phyloP scores from a whole-genome alignment of 2,329 filamentous ascomycete species.

The Lasiodiplodia gonubiensis region DNA sequence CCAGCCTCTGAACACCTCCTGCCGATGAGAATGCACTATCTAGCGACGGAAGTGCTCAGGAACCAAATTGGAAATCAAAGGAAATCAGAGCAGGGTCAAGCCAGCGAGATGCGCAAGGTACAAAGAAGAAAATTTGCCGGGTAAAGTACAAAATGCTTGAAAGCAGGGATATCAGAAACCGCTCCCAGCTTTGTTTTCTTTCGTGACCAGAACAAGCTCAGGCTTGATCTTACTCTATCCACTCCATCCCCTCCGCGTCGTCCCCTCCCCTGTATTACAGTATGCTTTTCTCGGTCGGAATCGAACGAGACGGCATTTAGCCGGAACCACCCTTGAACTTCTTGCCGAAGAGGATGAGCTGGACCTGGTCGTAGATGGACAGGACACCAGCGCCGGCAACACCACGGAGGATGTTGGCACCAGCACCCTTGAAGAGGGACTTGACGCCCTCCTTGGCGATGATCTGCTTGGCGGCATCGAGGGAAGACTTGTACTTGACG shows the following conservation, averaged over 20 bases:
- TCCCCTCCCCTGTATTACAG: constrained; percentile 20
- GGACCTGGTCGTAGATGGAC: constrained; percentile 99
- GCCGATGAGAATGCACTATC: constrained; percentile 18
- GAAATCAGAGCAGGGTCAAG: constrained; percentile 28
- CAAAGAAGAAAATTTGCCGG: constrained; percentile 42
- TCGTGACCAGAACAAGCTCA: constrained; percentile 52
- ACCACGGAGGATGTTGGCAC: constrained; percentile 99
- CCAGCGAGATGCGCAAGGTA: constrained; percentile 25
- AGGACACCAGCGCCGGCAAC: constrained; percentile 99
- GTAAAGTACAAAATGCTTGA: constrained; percentile 50
- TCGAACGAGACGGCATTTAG: constrained; percentile 42
- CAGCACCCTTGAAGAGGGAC: constrained; percentile 99
- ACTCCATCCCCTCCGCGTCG: constrained; percentile 36
- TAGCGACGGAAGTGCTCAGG: constrained; percentile 39
- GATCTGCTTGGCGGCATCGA: constrained; percentile 96
- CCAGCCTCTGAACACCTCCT: constrained; percentile 34
- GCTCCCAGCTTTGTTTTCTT: constrained; percentile 40
- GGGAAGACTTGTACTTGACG: constrained; percentile 98
- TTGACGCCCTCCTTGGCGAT: constrained; percentile 92
- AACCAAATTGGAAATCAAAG: constrained; percentile 31
- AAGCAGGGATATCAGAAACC: constrained; percentile 31
- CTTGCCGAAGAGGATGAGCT: constrained; percentile 99
- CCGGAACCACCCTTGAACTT: constrained; percentile 77
- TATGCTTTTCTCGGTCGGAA: constrained; percentile 5
- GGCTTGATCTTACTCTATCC: constrained; percentile 46